Evolutionary conservation across 148 eudicot species (phyloP).

Genomic region (Silene latifolia): DNA sequence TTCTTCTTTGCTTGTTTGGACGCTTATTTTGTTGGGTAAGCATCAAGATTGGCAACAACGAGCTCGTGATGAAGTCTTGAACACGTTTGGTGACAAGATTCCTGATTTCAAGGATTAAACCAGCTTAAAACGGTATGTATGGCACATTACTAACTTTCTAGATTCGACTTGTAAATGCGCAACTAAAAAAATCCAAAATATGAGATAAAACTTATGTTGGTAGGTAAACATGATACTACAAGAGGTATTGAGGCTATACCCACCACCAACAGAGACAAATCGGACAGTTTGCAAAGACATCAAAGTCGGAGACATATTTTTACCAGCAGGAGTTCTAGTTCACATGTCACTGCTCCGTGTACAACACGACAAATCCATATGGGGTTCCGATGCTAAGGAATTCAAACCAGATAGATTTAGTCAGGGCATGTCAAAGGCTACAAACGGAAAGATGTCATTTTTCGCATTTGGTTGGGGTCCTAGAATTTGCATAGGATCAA

Average conservation of each 20-base stretch:
- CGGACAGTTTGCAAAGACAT: constrained; percentile 20
- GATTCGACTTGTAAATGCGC: neutral
- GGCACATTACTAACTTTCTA: no score
- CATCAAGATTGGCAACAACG: no score
- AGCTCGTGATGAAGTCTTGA: no score
- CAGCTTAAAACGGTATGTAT: no score
- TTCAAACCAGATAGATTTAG: constrained; percentile 34
- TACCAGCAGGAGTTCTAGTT: constrained; percentile 25
- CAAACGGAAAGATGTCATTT: constrained; percentile 20
- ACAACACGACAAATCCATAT: no score
- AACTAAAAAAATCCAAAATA: neutral
- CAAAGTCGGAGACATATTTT: constrained; percentile 21
- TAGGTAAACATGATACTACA: constrained; percentile 23
- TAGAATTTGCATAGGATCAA: constrained; percentile 36
- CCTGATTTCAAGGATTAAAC: no score
- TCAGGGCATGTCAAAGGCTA: constrained; percentile 22
- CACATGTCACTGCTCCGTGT: no score
- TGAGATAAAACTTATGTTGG: neutral
- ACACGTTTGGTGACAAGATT: no score
- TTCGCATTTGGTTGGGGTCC: constrained; percentile 37
- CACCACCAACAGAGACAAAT: neutral
- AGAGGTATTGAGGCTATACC: constrained; percentile 18
- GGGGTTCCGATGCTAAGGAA: no score
- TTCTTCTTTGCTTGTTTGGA: no score
- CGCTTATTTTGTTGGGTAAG: no score